phyloP scores from a whole-genome alignment of 2,329 filamentous ascomycete genomes.

The Pyrenophora teres region DNA sequence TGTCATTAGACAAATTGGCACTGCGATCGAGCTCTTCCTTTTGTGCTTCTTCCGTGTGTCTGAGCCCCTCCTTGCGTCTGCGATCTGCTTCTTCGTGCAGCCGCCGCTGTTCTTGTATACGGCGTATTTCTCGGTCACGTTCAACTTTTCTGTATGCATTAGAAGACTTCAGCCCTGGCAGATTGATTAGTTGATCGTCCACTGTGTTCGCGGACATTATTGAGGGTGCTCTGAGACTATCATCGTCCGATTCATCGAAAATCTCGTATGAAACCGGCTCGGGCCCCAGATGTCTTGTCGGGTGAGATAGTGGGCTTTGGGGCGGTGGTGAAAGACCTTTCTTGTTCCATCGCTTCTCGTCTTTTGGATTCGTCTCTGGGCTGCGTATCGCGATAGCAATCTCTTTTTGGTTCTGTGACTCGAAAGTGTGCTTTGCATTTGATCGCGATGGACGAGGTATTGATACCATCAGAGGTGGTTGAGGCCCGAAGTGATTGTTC shows the following conservation, averaged over 20 bases:
- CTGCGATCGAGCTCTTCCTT: background rate
- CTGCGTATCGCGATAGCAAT: background rate
- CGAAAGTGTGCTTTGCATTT: background rate
- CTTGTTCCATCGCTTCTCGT: conserved; percentile 5
- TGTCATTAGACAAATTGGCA: background rate
- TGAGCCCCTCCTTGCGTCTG: background rate
- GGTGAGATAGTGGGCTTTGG: background rate
- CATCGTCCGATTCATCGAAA: background rate
- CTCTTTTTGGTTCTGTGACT: background rate
- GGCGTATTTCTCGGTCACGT: background rate
- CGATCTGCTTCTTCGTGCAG: background rate
- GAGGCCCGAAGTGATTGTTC: conserved; percentile 4
- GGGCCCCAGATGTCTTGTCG: background rate
- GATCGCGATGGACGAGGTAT: background rate
- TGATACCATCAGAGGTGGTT: background rate
- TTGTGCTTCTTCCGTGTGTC: background rate
- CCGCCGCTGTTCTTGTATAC: background rate
- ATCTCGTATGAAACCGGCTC: background rate
- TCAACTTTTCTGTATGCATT: conserved; percentile 4
- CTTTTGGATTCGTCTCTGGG: background rate
- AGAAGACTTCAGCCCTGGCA: background rate
- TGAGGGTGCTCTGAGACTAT: background rate
- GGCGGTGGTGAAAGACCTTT: background rate
- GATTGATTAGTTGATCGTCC: background rate
- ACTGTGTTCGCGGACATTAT: background rate